Evolutionary conservation across 2,329 filamentous ascomycete genomes (phyloP).

Genomic region (Phoma sp.): DNA sequence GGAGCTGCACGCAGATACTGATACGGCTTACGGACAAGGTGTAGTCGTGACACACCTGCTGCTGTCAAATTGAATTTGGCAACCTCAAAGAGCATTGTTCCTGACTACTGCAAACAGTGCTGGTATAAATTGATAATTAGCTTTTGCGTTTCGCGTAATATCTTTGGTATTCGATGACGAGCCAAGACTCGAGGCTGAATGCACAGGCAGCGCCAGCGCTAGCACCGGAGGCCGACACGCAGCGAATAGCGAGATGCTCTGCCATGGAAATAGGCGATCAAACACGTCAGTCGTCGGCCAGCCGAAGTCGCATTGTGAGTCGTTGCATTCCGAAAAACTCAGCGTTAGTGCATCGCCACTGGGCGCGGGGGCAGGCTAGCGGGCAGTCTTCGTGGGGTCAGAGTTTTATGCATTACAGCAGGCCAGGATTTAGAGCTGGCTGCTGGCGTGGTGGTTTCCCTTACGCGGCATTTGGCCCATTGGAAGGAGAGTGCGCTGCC

Average conservation of each 20-base stretch:
- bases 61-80: not conserved
- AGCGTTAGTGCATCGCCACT: conserved; percentile 31
- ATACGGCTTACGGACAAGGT: not conserved
- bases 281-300: conserved; percentile 13
- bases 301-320: conserved; percentile 25
- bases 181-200: conserved; percentile 19
- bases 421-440: conserved; percentile 16
- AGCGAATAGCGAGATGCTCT: conserved; percentile 17
- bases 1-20: not conserved
- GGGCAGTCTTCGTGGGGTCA: conserved; percentile 30
- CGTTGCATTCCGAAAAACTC: conserved; percentile 35
- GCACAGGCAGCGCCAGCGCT: conserved; percentile 3
- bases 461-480: conserved; percentile 28
- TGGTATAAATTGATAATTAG: conserved; percentile 11
- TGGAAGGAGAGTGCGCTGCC: conserved; percentile 11
- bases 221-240: conserved; percentile 18
- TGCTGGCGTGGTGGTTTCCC: conserved; percentile 24
- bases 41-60: conserved; percentile 4
- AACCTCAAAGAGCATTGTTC: not conserved
- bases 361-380: conserved; percentile 25
- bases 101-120: conserved; percentile 4
- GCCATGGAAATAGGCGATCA: conserved; percentile 5
- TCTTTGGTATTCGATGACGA: not conserved
- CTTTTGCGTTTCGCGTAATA: conserved; percentile 4
- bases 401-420: conserved; percentile 17